Base-by-base conservation (phyloP, 768 basidiomycete genomes). In the Favolaschia claudopus region DNA sequence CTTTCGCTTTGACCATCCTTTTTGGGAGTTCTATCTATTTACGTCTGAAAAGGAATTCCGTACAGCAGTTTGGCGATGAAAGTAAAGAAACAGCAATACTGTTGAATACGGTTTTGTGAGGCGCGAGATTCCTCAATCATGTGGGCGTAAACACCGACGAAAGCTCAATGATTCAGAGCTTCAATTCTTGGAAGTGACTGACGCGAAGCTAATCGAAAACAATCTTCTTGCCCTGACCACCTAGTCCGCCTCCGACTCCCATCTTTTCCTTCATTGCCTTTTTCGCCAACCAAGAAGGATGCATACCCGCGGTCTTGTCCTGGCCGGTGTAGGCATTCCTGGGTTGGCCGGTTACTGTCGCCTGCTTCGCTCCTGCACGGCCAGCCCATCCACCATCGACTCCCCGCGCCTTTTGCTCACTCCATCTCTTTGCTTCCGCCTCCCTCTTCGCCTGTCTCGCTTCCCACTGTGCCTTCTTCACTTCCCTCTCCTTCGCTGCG, bases 201-300 rank as follows among this genome's bases (percentile, higher is more conserved):
- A 60, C 55, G 34, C 36, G 50, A 20, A 34, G 60, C 50, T 72
- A 75, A 47, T 73, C 76, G 63, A 85, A 93, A 51, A 84, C 85
- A 56, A 97, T 96, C 79, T 97, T 97, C 71, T 88, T 95, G 24
- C 94, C 92, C 73, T 89, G 87, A 42, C 88, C 80, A 38, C 87
- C 73, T 33, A 90, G 88, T 7, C 78, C 77, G 77, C 79, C 63
- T 79, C 83, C 63, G 85, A 79, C 75, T 27, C 43, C 60, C 54
- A 61, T 38, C 60, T 84, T 87, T 76, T 89, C 86, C 75, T 91
- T 93, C 58, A 89, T 72, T 72, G 86, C 88, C 74, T 82, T 83
- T 77, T 96, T 98, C 7, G 97, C 97, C 73, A 93, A 93, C 96
- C 97, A 99, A 14, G 94, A 96, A 2, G 97, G 96, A 75, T 99